Evolutionary conservation across 2,329 filamentous ascomycete genomes (phyloP).

Genomic region (Neurospora sp.): DNA sequence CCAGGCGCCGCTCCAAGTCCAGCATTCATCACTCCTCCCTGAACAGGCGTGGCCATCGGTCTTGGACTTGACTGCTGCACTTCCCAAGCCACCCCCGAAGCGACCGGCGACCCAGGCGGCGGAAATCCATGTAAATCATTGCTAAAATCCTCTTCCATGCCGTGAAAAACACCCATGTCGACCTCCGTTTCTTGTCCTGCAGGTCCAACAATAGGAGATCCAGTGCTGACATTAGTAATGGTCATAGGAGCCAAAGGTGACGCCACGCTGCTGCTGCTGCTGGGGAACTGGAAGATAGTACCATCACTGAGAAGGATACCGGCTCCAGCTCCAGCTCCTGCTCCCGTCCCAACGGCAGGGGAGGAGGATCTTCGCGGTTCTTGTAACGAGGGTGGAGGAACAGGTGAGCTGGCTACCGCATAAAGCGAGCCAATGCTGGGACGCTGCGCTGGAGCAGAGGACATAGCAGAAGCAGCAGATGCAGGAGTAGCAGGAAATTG

Average conservation of each 20-base stretch:
- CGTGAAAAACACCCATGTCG: background rate
- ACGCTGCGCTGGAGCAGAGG: background rate
- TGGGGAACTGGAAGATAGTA: background rate
- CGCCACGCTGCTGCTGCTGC: background rate
- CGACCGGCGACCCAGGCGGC: background rate
- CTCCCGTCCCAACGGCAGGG: background rate
- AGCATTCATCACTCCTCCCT: background rate
- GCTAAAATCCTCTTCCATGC: background rate
- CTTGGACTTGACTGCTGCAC: background rate
- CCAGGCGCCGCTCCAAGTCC: background rate
- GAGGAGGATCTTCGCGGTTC: background rate
- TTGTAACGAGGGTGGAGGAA: too few species aligned
- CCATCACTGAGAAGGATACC: background rate
- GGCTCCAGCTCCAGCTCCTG: background rate
- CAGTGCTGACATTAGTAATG: background rate
- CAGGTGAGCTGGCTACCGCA: background rate
- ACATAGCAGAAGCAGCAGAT: background rate
- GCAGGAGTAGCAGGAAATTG: background rate
- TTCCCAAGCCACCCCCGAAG: background rate
- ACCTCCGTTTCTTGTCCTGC: background rate
- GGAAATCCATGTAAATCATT: background rate
- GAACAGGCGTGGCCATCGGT: background rate
- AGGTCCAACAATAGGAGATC: background rate
- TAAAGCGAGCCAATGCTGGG: background rate
- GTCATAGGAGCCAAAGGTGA: background rate